These are phyloP conservation scores for Amyloporia xantha DNA, from an alignment of 768 basidiomycete species.

Conservation along the genomic window DNA sequence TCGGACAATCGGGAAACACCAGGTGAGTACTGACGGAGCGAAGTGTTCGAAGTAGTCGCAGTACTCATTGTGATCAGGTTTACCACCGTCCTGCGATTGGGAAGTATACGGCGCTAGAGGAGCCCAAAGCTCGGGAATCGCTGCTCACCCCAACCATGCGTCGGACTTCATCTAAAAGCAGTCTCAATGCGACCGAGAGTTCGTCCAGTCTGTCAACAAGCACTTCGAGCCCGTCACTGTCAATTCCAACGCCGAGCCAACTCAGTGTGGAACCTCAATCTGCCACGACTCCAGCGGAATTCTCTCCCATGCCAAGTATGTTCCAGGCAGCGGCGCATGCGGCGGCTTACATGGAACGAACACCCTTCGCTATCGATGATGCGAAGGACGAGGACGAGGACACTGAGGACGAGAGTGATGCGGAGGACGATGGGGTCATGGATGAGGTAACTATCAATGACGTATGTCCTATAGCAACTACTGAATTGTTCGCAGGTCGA, in stretches of 20 bases:
- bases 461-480: background rate
- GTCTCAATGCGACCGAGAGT: constrained; percentile 31
- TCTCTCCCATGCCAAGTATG: constrained; percentile 53
- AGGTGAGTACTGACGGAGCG: too few relatives aligned
- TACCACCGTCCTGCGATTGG: constrained; percentile 80
- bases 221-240: constrained; percentile 14
- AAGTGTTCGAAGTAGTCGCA: too few relatives aligned
- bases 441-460: constrained; percentile 59
- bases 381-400: constrained; percentile 77
- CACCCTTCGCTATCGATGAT: constrained; percentile 96
- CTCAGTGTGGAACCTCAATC: constrained; percentile 41
- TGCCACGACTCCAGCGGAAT: constrained; percentile 20
- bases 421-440: constrained; percentile 73
- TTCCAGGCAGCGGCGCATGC: constrained; percentile 73
- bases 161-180: constrained; percentile 50
- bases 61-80: constrained; percentile 41
- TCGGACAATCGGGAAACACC: constrained; percentile 89
- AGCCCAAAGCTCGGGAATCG: constrained; percentile 84
- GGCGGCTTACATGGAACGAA: constrained; percentile 77
- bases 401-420: constrained; percentile 42
- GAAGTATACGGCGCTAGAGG: constrained; percentile 74
- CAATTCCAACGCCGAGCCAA: constrained; percentile 37
- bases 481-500: constrained; percentile 51
- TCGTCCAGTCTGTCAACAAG: constrained; percentile 20
- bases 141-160: constrained; percentile 69